A percentile compares a stretch with the other conserved stretches of the same genome.
Conservation (phyloP, 352 stramenopile genomes). For the Phytophthora palmivora region DNA sequence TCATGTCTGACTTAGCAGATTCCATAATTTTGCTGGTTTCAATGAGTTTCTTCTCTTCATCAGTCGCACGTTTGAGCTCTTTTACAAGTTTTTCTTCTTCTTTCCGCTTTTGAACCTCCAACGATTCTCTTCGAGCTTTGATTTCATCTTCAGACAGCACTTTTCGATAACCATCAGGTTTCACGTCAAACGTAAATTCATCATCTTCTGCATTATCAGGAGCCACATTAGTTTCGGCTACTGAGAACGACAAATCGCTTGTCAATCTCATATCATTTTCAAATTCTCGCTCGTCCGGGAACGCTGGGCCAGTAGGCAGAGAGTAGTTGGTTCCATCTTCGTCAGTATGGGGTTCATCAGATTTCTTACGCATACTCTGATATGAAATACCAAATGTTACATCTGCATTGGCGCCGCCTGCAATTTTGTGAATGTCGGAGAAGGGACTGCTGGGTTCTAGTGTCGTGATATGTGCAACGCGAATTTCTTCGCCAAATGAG, state of each 20-base stretch:
- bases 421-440: slow-evolving; percentile 30
- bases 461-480: slow-evolving; percentile 37
- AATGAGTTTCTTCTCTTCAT: slow-evolving; percentile 44
- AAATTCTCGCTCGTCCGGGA: slow-evolving; percentile 61
- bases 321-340: slow-evolving; percentile 34
- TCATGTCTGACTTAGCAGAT: neutral
- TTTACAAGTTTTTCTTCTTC: slow-evolving; percentile 49
- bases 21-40: slow-evolving; percentile 14
- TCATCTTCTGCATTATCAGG: slow-evolving; percentile 33
- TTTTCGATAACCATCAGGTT: slow-evolving; percentile 1
- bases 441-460: slow-evolving; percentile 27
- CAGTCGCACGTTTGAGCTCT: slow-evolving; percentile 53
- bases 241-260: slow-evolving; percentile 49
- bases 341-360: neutral
- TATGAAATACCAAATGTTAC: slow-evolving; percentile 70
- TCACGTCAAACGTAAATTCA: slow-evolving; percentile 46
- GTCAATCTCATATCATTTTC: slow-evolving; percentile 44
- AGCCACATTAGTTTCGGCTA: neutral
- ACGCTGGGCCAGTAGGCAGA: slow-evolving; percentile 43
- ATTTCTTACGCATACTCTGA: slow-evolving; percentile 48
- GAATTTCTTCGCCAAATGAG: slow-evolving; percentile 42
- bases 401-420: slow-evolving; percentile 19
- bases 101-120: slow-evolving; percentile 33
- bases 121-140: slow-evolving; percentile 27
- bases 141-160: slow-evolving; percentile 28